Conservation (phyloP, 225 moss, liverwort and hornwort species). For the Ulota crispa region DNA sequence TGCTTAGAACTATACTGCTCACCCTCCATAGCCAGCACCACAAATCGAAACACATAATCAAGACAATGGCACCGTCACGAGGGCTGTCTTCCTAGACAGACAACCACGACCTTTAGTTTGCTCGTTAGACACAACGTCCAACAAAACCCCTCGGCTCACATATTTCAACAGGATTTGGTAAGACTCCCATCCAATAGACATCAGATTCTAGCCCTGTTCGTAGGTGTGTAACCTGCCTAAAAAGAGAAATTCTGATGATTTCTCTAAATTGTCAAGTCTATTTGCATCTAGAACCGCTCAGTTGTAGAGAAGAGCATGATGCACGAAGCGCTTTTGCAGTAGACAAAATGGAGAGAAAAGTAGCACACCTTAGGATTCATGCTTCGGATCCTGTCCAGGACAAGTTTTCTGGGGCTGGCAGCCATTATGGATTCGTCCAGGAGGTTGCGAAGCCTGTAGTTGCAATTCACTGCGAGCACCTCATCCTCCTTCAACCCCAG, state of each 20-base stretch:
- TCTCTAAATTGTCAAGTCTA: not conserved
- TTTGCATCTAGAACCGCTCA: not conserved
- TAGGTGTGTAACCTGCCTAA: not conserved
- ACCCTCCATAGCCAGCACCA: not conserved
- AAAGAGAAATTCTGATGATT: not conserved
- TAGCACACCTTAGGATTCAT: slow-evolving; percentile 60
- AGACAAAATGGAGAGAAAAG: not conserved
- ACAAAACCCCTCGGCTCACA: not conserved
- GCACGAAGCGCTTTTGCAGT: not conserved
- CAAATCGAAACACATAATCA: no score
- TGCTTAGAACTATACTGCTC: not conserved
- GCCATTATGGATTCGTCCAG: slow-evolving; percentile 76
- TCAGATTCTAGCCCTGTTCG: not conserved
- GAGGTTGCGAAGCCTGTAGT: slow-evolving; percentile 61
- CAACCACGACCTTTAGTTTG: not conserved
- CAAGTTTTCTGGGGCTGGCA: slow-evolving; percentile 68
- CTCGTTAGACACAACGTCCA: not conserved
- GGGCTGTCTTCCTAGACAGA: not conserved
- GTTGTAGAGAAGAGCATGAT: slow-evolving; percentile 1
- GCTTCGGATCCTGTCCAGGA: slow-evolving; percentile 61
- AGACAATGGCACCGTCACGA: not conserved
- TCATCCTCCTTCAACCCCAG: slow-evolving; percentile 64
- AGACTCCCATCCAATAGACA: not conserved
- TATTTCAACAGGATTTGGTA: not conserved
- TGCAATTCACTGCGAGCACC: slow-evolving; percentile 68